Base-by-base conservation (phyloP, 2,329 filamentous ascomycete species). In the Aureobasidium namibiae region DNA sequence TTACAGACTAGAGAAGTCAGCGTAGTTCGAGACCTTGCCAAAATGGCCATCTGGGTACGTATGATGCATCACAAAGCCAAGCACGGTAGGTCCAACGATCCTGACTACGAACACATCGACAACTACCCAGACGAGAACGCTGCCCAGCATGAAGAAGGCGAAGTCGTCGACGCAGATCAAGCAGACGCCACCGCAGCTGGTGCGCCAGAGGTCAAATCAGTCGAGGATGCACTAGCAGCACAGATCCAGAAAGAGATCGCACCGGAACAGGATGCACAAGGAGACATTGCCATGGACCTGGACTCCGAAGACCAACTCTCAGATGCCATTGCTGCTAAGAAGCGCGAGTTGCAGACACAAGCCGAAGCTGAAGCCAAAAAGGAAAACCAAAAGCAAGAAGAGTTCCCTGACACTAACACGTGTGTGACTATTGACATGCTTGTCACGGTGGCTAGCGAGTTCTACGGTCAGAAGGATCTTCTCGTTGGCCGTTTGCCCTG, bases 381-480 rank as follows among this genome's bases (percentile, higher is more conserved):
- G 49, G 61, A 24, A 33, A 10, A 13, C 13, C 63, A 38, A 45
- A 63, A 56, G 18, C 53, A 45, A 10, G 61, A 61, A 42, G 63
- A 61, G 26, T 48, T 59, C 23, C 62, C 64, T 11, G 59, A 63
- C 45, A 39, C 65, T 33, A 73, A 74, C 56, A 74, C 70, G 1
- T 78, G 82, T 29, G 87, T 85, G n/a, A 91, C 90, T 41, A 78
- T 96, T 34, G 92, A 95, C 73, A 95, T 95, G 90, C 89, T 96
- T 56, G 77, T 96, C 65, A 94, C 89, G 0, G 81, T 96, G 36
- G 86, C 88, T 49, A 92, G 90, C 66, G 91, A 96, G 73, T 84
- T 89, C 64, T 97, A 92, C 73, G 91, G 92, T 1, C 92, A 97
- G 74, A 81, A 87, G 64, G 92, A 97, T 72, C 74, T 96, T 63